phyloP scores from a whole-genome alignment of 202 grass and related monocot species.

The Tripidium arundinaceum region DNA sequence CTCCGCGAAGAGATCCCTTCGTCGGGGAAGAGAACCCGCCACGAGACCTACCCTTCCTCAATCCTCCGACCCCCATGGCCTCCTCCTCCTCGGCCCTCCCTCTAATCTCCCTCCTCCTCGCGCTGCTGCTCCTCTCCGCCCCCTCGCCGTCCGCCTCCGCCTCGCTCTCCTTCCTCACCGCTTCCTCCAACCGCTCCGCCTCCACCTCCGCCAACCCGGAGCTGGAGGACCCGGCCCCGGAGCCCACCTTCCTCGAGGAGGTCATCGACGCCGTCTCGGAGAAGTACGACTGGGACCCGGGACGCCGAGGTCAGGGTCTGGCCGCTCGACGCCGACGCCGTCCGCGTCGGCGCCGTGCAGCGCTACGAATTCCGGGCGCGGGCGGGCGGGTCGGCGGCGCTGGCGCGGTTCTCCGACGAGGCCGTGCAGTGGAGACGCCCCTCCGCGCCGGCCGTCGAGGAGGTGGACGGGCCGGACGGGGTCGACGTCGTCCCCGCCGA shows the following conservation, averaged over 20 bases:
- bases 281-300: slow-evolving; percentile 73
- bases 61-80: too few relatives aligned
- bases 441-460: slow-evolving; percentile 36
- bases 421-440: slow-evolving; percentile 48
- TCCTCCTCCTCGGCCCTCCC: too few relatives aligned
- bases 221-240: not conserved
- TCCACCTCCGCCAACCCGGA: slow-evolving; percentile 6
- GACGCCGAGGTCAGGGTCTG: slow-evolving; percentile 51
- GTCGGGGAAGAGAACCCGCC: not conserved
- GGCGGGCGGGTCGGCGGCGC: slow-evolving; percentile 21
- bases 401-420: slow-evolving; percentile 52
- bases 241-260: slow-evolving; percentile 57
- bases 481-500: slow-evolving; percentile 56
- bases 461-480: slow-evolving; percentile 49
- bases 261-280: slow-evolving; percentile 55
- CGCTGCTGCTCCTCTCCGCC: too few relatives aligned
- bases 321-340: slow-evolving; percentile 46
- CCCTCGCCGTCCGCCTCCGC: slow-evolving; percentile 21
- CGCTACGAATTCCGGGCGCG: slow-evolving; percentile 69
- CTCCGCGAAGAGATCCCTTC: slow-evolving; percentile 26
- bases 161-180: slow-evolving; percentile 39
- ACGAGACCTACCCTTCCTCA: slow-evolving; percentile 19
- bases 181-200: slow-evolving; percentile 22
- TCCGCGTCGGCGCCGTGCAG: slow-evolving; percentile 44
- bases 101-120: too few relatives aligned